phyloP scores from a whole-genome alignment of 441 rosid genomes.

The Macaranga tanarius region DNA sequence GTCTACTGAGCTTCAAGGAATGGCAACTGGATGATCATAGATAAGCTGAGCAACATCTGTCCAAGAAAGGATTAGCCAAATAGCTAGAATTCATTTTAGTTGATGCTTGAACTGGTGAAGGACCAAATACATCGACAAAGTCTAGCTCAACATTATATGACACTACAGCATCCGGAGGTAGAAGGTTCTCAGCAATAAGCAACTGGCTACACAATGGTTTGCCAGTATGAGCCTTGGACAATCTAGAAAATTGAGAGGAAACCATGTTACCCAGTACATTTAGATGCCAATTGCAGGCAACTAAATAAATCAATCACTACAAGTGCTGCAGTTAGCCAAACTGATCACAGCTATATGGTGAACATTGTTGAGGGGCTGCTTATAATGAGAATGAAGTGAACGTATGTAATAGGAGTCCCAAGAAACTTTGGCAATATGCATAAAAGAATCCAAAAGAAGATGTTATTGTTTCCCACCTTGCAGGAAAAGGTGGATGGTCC shows the following conservation, averaged over 20 bases:
- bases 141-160: slow-evolving; percentile 74
- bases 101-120: slow-evolving; percentile 46
- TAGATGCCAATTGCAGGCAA: slow-evolving; percentile 31
- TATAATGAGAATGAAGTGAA: slow-evolving; percentile 53
- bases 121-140: slow-evolving; percentile 90
- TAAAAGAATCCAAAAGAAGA: slow-evolving; percentile 67
- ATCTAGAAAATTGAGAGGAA: slow-evolving; percentile 54
- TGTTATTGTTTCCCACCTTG: slow-evolving; percentile 80
- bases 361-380: slow-evolving; percentile 42
- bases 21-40: slow-evolving; percentile 68
- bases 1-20: slow-evolving; percentile 62
- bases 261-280: slow-evolving; percentile 48
- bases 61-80: slow-evolving; percentile 29
- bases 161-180: slow-evolving; percentile 43
- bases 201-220: slow-evolving; percentile 44
- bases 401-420: slow-evolving; percentile 47
- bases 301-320: neutral
- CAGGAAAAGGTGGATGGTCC: slow-evolving; percentile 85
- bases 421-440: slow-evolving; percentile 68
- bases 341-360: slow-evolving; percentile 28
- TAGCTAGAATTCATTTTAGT: slow-evolving; percentile 35
- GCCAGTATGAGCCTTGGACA: slow-evolving; percentile 33
- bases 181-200: slow-evolving; percentile 44
- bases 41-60: slow-evolving; percentile 44
- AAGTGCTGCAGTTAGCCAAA: slow-evolving; percentile 29